Base-by-base conservation (phyloP, 768 basidiomycete species). In the Xerocomus spinulosus region DNA sequence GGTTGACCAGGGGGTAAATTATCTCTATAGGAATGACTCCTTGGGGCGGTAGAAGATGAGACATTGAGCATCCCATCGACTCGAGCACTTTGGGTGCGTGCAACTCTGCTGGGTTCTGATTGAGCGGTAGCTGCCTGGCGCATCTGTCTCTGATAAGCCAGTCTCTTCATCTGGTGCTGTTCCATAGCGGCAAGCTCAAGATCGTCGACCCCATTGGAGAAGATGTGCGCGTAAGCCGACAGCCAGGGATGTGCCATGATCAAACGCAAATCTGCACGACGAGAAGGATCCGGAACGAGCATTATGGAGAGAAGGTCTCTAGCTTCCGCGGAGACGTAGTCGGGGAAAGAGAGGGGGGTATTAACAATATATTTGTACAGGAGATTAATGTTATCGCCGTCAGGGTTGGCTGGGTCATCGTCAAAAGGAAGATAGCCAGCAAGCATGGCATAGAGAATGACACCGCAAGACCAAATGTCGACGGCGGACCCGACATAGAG, bases 361-460 rank as follows among this genome's bases (percentile, higher is more conserved):
- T 85, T 93, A 70, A 98, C 87, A 69, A 99, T 99, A 71, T 99
- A 98, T 66, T 89, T 92, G 81, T 99, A 98, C 39, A 99, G 72
- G 5, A 98, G 79, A 63, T 98, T 98, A 74, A 98, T 99, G 72
- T 99, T 98, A 73, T 99, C 95, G 49, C 96, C 96, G 47, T 98
- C 96, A 4, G 96, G 96, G 66, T 98, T 99, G 24, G 85, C 87
- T 1, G 96, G 96, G 68, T 99, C 96, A 68, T 98, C 96, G 69
- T 98, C 96, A 68, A 97, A 99, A 20, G 96, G 96, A n/a, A 96
- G 85, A 63, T 95, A 95, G 9, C 92, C 92, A 2, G 92, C 92
- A 15, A 96, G 80, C 92, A 96, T 96, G 49, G 92, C 93, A 62
- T 96, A 96, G 5, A 96, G 76, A 59, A 96, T 96, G 49, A 96